Evolutionary conservation across 2,329 filamentous ascomycete genomes (phyloP), one percentile per base, ranked within the genome.

Genomic region (Magnaporthiopsis rhizophila): DNA sequence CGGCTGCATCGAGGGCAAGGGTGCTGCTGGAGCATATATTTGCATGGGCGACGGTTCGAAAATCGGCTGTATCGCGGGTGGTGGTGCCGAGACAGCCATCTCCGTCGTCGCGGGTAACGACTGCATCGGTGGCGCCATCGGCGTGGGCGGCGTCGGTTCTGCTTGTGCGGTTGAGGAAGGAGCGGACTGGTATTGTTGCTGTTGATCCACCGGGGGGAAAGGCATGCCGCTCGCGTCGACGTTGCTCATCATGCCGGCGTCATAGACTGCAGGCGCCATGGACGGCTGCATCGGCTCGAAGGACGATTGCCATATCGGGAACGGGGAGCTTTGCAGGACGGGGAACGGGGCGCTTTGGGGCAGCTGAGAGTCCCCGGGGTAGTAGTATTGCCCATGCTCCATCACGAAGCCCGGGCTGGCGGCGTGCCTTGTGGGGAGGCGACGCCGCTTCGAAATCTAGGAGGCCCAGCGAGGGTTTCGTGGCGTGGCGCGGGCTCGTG

Each of bases 381-480:
- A 28, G 58, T 62, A 53, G 21, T 53, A 30, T 50, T 64, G 66
- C 66, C 67, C 68, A 62, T 65, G 64, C 69, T 72, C 71, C 71
- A 73, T 72, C 28, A 62, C 68, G 67, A 70, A 68, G 65, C 65
- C 67, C 59, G 62, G 64, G 65, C 63, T 64, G 36, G 63, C n/a
- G 21, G 62, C 30, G 53, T 60, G 26, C 34, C 3, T 32, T 50
- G 62, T 53, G 34, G 24, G 56, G 58, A 36, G 62, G 28, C 57
- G 24, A 28, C 57, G 18, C 45, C 21, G 21, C 18, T 50, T 50
- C 45, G 45, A 53, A 53, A 24, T 53, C 45, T 21, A 53, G 6
- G 45, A 53, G 57, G 24, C 26, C 24, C 24, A 21, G 57, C 57
- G 24, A 58, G 57, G 24, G 26, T 18, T 58, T 58, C 28, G 57